Percentiles rank a stretch among this genome's conserved stretches.
Conservation (phyloP, 192 early-diverging fungal species). For the Phlyctochytrium bullatum region DNA sequence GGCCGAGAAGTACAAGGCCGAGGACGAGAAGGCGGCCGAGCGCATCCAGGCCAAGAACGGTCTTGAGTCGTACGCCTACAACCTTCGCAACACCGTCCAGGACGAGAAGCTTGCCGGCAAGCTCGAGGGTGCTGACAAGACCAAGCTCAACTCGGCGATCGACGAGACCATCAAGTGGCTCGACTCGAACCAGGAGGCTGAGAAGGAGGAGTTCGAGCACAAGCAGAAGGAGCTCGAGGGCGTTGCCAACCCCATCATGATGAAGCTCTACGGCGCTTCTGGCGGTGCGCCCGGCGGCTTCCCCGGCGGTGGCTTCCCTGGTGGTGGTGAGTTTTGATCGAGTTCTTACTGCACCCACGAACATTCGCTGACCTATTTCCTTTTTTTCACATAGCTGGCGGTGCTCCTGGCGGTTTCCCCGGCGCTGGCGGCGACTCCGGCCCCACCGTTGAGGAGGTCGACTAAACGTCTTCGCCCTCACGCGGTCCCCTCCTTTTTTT, state of each 20-base stretch:
- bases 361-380: no score
- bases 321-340: no score
- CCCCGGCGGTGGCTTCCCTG: no score
- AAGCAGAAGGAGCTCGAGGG: constrained; percentile 93
- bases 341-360: no score
- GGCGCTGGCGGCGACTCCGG: constrained; percentile 52
- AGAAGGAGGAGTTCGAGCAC: constrained; percentile 96
- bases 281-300: constrained; percentile 69
- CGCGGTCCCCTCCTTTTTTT: neutral
- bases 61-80: constrained; percentile 96
- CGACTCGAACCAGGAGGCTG: constrained; percentile 88
- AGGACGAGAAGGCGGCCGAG: constrained; percentile 91
- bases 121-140: constrained; percentile 85
- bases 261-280: constrained; percentile 82
- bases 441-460: constrained; percentile 58
- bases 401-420: constrained; percentile 61
- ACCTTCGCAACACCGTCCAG: constrained; percentile 87
- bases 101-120: constrained; percentile 82
- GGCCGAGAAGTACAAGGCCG: constrained; percentile 94
- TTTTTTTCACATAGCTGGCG: no score
- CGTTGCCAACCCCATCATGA: constrained; percentile 97
- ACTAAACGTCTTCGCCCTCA: constrained; percentile 30
- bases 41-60: constrained; percentile 91
- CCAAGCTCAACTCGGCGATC: constrained; percentile 76
- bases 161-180: constrained; percentile 95